Base-by-base conservation (phyloP, 805 yeast species). In the Saturnispora gosingensis region DNA sequence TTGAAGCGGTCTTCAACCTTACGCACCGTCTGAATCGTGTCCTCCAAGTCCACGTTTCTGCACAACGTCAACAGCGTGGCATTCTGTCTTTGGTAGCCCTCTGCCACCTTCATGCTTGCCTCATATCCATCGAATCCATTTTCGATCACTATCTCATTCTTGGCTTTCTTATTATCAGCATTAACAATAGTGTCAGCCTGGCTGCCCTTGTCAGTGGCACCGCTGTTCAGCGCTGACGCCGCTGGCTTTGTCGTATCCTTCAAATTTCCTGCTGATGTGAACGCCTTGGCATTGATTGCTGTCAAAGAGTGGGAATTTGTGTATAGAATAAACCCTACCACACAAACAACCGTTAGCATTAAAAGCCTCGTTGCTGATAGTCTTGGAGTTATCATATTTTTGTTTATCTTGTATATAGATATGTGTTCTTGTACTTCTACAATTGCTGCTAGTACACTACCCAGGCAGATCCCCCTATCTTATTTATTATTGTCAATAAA, bases 1-100 rank as follows among this genome's bases (percentile, higher is more conserved):
- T 91, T 89, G 72, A 89, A 89, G 51, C 90, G 76, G 66, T 84
- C 88, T 72, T 88, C 95, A 38, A 87, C 77, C 53, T 76, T 73
- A 52, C 83, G 74, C 54, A 88, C 82, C 5, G 93, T 80, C 45
- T 71, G 74, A 35, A 83, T 56, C 48, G 85, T 70, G n/a, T 72
- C 73, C 58, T 70, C 62, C 54, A 85, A 63, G 59, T 87, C 96
- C 27, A 69, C 61, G 67, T 87, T 82, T 61, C 93, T 74, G 35
- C 88, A 88, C 58, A 87, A 71, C 2, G 89, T 72, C 52, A 82
- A 78, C 56, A 78, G 76, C 0, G 82, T 76, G 36, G 82, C 82
- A 62, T 71, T 72, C 46, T 70, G 72, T 49, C 66, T 64, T 25
- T 38, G 39, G 34, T 56, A 56, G n/a, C 48, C 20, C 15, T 56